Base-by-base conservation (phyloP, 257 asterid species). In the Ilex asprella region DNA sequence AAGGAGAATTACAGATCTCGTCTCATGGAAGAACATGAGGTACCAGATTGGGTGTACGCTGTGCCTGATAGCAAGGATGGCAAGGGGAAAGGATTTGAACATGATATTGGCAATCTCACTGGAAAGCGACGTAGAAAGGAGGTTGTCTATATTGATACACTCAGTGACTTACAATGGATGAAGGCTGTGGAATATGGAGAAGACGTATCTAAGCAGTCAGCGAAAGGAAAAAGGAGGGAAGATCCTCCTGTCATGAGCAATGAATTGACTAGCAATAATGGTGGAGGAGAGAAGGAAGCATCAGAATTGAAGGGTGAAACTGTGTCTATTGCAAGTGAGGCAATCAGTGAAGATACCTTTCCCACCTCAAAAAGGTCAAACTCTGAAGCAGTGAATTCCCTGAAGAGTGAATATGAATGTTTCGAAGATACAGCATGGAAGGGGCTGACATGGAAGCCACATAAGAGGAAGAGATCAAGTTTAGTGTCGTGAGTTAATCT, bases 21-120 rank as follows among this genome's bases (percentile, higher is more conserved):
- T 63, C 94, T 93, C 51, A 85, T 93, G 97, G 96, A 87, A 75
- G 95, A 89, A 14, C 89, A 85, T 21, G 97, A 93, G 81, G 90
- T 93, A 29, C 99, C 99, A n/a, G 97, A 87, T 50, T 92, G 98
- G 98, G 98, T 80, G 7, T 87, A 83, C 31, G 59, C 81, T 5
- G 67, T 73, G 30, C 77, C 92, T 12, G 96, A 87, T 0, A 43
- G 80, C 32, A 82, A 76, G 5, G 81, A 78, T 2, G 73, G 67
- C 16, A 82, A 77, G 63, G 78, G 79, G 3, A 86, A 86, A 74
- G 94, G 94, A 32, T 86, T 84, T 51, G 65, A 77, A 29, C 59
- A 66, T 35, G 80, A 69, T 3, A 84, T 83, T 59, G 71, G 77
- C 11, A 85, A 85, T 8, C 68, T 89, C 39, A 84, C 86, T 35